Evolutionary conservation across 805 yeast species (phyloP), one percentile per base, ranked within the genome.

Genomic region (Grigorovia humatica): DNA sequence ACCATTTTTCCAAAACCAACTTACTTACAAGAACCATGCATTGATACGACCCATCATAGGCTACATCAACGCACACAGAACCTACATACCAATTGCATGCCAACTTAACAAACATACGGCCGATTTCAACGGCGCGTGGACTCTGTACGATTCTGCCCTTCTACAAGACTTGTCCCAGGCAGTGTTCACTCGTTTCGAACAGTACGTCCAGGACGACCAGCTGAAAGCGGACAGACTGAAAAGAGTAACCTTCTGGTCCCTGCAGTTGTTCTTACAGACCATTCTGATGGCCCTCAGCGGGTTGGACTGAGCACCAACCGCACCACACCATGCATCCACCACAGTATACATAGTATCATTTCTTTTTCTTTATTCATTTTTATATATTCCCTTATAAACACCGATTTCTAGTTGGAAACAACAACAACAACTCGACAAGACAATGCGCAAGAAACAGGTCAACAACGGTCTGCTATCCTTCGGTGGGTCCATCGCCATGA

Each of bases 61-160:
- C 1, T 93, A 91, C 67, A 91, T 93, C 64, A 93, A 93, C 65
- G 85, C 93, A 41, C 78, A 86, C 53, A 86, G 87, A 61, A 88
- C 98, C 0, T 86, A 83, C 61, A 90, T 93, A 54, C 96, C 96
- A 45, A 82, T 91, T 53, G 76, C 81, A 54, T 88, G 96, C 62
- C 79, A 88, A 4, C 81, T 93, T 9, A 83, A 84, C 38, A 93
- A 93, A 64, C 77, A 80, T 46, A 69, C 89, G 20, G 72, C 74
- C 29, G 99, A 93, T 62, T 93, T 93, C 65, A 89, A 87, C 60
- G 99, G 99, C 0, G 80, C 96, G 8, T 93, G 99, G 99, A 91
- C 99, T 1, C 75, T 88, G 2, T 93, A 89, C 67, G 99, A 93
- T 65, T 84, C 93, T 29, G 73, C 84, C 49, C 72, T 93, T 54